Base-by-base conservation (phyloP, 306 rosid species). In the Glycine tomentella region DNA sequence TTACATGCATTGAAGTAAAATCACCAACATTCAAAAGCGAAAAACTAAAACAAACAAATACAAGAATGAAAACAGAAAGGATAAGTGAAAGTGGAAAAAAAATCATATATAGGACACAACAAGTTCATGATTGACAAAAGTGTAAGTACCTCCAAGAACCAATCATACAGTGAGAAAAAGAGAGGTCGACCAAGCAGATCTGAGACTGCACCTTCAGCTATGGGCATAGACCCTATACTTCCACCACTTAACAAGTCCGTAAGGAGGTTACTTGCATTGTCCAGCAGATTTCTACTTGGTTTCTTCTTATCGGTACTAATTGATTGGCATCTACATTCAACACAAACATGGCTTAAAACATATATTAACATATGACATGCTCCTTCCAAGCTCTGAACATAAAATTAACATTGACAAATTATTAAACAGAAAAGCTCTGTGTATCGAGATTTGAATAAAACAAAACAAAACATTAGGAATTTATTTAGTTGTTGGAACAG, bases 181-280 rank as follows among this genome's bases (percentile, higher is more conserved):
- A 95, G 92, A 33, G 99, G 97, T 55, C 93, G 88, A 36, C 72
- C 90, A 80, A 95, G 84, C 84, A 95, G 86, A 89, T 95, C 99
- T 6, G 99, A 72, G 65, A 95, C 97, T n/a, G 99, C 99, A 84
- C 99, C 99, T 87, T 93, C 97, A 80, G 99, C 99, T 17, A 75
- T 84, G 57, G 99, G 99, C 99, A 95, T 95, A 64, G 93, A 84
- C 52, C 97, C 97, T 3, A 90, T 52, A 66, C 80, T 87, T 46
- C 96, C 98, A 74, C 99, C 99, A 73, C 92, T 93, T 72, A 95
- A 80, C 70, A 95, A 77, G 76, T 85, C 89, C 1, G 98, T 95
- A 4, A 95, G 92, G 42, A 95, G 91, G 82, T 95, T 95, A 84
- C 96, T 95, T 5, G 98, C 99, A 66, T 90, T 93, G 81, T 95